A percentile compares a stretch with the other conserved stretches of the same genome.
Conservation (phyloP, 805 yeast genomes). For the Candida xiaguanensis region DNA sequence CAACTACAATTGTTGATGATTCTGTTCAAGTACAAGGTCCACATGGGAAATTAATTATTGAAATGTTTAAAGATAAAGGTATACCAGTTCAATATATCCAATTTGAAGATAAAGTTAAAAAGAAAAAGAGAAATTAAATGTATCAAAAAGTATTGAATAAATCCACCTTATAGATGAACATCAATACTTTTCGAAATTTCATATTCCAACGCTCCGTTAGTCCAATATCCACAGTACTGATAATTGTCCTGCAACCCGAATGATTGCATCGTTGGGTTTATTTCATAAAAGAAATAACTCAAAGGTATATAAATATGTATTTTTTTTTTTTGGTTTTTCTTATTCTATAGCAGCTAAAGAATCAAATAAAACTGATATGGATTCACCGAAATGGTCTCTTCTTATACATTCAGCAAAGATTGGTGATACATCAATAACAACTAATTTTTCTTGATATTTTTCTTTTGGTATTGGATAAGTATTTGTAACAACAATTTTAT, state of each 20-base stretch:
- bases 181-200: constrained; percentile 4
- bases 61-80: constrained; percentile 57
- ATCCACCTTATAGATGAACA: background rate
- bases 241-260: constrained; percentile 49
- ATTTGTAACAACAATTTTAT: constrained; percentile 91
- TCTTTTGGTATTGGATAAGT: constrained; percentile 82
- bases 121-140: constrained; percentile 28
- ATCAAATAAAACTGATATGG: constrained; percentile 88
- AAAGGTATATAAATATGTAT: constrained; percentile 1
- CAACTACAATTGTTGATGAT: constrained; percentile 68
- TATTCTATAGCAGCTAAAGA: constrained; percentile 62
- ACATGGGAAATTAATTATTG: constrained; percentile 63
- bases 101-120: constrained; percentile 58
- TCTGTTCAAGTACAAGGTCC: constrained; percentile 87
- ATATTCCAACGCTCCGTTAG: constrained; percentile 61
- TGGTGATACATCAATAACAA: constrained; percentile 88
- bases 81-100: constrained; percentile 63
- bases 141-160: background rate
- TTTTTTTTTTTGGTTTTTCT: background rate
- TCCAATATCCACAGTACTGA: constrained; percentile 27
- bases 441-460: constrained; percentile 59
- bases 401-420: constrained; percentile 97
- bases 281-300: background rate
- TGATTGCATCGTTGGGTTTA: constrained; percentile 50
- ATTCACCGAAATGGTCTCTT: constrained; percentile 98